phyloP scores from a whole-genome alignment of 2,329 filamentous ascomycete species.

The Corynespora cassiicola region DNA sequence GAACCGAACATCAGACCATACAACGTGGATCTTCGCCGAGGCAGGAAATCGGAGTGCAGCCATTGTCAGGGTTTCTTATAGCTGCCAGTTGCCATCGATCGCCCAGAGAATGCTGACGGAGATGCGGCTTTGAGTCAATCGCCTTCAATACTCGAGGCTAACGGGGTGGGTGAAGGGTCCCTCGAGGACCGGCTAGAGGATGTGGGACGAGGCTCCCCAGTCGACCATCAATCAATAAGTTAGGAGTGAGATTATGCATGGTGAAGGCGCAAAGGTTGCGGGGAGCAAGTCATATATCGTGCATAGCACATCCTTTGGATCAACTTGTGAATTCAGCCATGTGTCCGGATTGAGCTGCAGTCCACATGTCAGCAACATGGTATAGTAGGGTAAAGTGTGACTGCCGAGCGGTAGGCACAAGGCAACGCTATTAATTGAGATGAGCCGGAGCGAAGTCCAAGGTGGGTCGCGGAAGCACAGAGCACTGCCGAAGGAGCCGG shows the following conservation, averaged over 20 bases:
- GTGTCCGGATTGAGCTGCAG: constrained; percentile 1
- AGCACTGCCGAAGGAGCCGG: constrained; percentile 17
- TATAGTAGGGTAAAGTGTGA: constrained; percentile 4
- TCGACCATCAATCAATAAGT: no score
- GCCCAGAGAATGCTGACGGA: no score
- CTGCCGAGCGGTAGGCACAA: constrained; percentile 13
- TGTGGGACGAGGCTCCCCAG: no score
- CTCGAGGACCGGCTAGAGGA: no score
- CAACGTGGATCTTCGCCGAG: no score
- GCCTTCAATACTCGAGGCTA: constrained; percentile 9
- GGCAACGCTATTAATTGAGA: constrained; percentile 12
- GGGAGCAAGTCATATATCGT: background rate
- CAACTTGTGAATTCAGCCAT: constrained; percentile 2
- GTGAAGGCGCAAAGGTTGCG: no score
- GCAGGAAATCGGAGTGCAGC: no score
- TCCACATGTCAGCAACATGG: background rate
- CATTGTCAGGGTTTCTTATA: no score
- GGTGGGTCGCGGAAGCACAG: constrained; percentile 9
- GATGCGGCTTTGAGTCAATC: constrained; percentile 3
- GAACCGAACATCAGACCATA: no score
- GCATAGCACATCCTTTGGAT: background rate
- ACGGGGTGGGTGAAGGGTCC: background rate
- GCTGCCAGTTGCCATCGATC: no score
- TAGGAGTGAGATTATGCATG: no score
- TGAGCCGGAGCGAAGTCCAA: constrained; percentile 9